Conservation (phyloP, 139 green algal species). For the Coelastrella sp. region DNA sequence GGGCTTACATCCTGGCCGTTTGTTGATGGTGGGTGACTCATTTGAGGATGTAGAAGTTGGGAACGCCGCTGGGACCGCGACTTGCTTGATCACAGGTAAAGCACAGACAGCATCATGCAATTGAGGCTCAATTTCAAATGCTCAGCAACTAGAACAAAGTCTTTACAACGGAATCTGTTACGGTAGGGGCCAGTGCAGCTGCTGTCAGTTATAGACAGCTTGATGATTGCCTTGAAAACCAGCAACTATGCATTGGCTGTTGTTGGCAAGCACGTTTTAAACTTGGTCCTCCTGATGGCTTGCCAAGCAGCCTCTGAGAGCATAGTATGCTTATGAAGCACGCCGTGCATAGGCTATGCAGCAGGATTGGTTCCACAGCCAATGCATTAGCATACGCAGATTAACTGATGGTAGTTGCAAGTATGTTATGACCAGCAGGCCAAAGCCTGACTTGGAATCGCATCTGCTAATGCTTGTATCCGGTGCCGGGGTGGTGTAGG, state of each 20-base stretch:
- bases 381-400: no score
- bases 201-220: no score
- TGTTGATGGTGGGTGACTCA: slow-evolving; percentile 87
- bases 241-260: no score
- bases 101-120: not conserved
- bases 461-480: not conserved
- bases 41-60: slow-evolving; percentile 54
- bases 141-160: not conserved
- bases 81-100: slow-evolving; percentile 65
- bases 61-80: slow-evolving; percentile 80
- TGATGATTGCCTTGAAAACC: no score
- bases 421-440: not conserved
- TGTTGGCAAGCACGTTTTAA: no score
- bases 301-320: no score
- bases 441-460: not conserved
- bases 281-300: no score
- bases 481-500: not conserved
- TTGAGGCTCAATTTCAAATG: not conserved
- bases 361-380: no score
- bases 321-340: no score
- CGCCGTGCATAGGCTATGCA: no score
- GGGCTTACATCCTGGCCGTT: slow-evolving; percentile 44
- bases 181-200: no score
- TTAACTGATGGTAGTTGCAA: not conserved
- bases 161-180: not conserved